Evolutionary conservation across 2,329 filamentous ascomycete genomes (phyloP), one percentile per base, ranked within the genome.

Genomic region (Decorospora gaudefroyi): DNA sequence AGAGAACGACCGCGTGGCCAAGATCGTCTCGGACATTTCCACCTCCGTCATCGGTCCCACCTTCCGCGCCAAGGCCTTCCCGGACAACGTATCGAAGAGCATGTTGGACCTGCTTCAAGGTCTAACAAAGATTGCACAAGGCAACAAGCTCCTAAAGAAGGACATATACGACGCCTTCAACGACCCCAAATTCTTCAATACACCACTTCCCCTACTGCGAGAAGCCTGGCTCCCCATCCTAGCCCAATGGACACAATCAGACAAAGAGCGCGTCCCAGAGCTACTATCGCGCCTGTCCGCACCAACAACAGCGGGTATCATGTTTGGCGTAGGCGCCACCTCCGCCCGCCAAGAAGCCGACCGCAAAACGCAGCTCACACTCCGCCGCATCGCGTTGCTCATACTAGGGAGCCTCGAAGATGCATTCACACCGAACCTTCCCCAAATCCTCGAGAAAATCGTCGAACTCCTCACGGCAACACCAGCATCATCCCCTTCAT

Each of bases 321-420:
- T 99, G 67, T 99, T 99, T 63, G 93, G 93, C n/a, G 93, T 99
- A 0, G 95, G 95, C 8, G 93, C 93, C 5, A 90, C 89, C 15
- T 95, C 91, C 29, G 93, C 93, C 23, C 81, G 93, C 46, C 81
- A 95, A n/a, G 93, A 99, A 72, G 90, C 95, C 4, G 93, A 99
- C 70, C 86, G 91, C 45, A 93, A 87, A 71, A 90, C 91, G 1
- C 92, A 97, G 70, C 79, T 96, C 19, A 96, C 90, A 53, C 79
- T 99, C 12, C 86, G 91, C 9, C 83, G 93, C 32, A 83, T 95
- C 32, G 84, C 90, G 4, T 79, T 90, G 1, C 76, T 99, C 8
- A 75, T 97, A 11, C 78, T 97, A 4, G 87, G 90, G 0, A 83
- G 85, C 4, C 82, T 83, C 2, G 77, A 84, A 37, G 92, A 99